These are phyloP conservation scores for Hyphopichia pseudoburtonii DNA, from an alignment of 1,139 yeast species.

Conservation along the genomic window DNA sequence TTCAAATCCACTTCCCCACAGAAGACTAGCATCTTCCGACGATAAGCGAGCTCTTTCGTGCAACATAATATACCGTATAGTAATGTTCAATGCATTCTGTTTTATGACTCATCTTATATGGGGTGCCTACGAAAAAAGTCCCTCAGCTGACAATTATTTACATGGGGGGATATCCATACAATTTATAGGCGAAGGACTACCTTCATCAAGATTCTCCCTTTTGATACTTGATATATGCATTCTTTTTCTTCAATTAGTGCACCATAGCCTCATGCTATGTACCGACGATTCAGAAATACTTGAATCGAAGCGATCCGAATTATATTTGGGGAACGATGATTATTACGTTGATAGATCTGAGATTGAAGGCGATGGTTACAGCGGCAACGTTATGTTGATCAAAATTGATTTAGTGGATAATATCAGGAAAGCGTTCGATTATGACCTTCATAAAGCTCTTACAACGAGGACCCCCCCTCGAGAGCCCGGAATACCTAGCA, in stretches of 20 bases:
- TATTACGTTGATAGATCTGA: conserved; percentile 13
- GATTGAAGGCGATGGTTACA: conserved; percentile 39
- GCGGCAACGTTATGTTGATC: conserved; percentile 36
- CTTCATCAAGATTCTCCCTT: conserved; percentile 26
- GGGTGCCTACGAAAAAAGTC: conserved; percentile 22
- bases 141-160: conserved; percentile 18
- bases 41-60: too few species aligned
- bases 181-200: conserved; percentile 42
- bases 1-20: conserved; percentile 25
- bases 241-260: conserved; percentile 28
- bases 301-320: conserved; percentile 9
- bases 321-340: conserved; percentile 9
- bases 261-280: conserved; percentile 33
- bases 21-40: not conserved
- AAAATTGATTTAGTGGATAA: conserved; percentile 25
- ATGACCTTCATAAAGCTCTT: not conserved
- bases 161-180: conserved; percentile 40
- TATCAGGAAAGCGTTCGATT: conserved; percentile 18
- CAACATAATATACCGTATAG: not conserved
- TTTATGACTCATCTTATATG: conserved; percentile 27
- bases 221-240: conserved; percentile 27
- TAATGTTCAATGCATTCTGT: conserved; percentile 23
- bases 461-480: not conserved
- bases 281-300: conserved; percentile 33
- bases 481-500: not conserved